These are phyloP conservation scores for Hymenotorrendiella dingleyae DNA, from an alignment of 2,329 filamentous ascomycete genomes.

Conservation along the genomic window DNA sequence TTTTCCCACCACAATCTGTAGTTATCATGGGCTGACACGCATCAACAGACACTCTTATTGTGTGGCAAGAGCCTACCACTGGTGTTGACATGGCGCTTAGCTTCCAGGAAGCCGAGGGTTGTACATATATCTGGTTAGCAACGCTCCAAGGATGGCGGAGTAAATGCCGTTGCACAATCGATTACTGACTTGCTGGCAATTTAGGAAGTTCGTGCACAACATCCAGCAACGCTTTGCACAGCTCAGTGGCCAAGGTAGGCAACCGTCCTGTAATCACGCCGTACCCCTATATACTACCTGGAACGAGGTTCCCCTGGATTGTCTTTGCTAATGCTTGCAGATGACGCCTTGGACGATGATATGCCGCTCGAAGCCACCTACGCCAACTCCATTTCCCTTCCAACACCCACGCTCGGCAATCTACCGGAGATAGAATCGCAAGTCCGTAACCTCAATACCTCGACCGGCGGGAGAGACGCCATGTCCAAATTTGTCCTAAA, in stretches of 20 bases:
- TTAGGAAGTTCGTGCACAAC: constrained; percentile 83
- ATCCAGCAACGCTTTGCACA: constrained; percentile 42
- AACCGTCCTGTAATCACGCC: background rate
- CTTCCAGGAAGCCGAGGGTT: constrained; percentile 96
- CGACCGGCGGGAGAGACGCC: constrained; percentile 72
- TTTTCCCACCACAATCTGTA: constrained; percentile 15
- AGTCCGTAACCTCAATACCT: constrained; percentile 73
- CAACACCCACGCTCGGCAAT: constrained; percentile 72
- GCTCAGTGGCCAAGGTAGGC: constrained; percentile 53
- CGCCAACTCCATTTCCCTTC: constrained; percentile 64
- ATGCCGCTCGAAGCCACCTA: constrained; percentile 61
- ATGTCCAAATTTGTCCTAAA: constrained; percentile 80
- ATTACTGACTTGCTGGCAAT: constrained; percentile 6
- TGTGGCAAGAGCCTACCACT: constrained; percentile 85
- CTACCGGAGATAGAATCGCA: constrained; percentile 77
- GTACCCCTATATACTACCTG: constrained; percentile 2
- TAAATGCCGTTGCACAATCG: background rate
- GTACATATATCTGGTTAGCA: constrained; percentile 79
- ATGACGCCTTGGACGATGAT: constrained; percentile 87
- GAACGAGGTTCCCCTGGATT: too few relatives aligned
- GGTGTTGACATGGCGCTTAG: constrained; percentile 95
- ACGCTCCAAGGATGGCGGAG: background rate
- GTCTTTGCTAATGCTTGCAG: constrained; percentile 35
- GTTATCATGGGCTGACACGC: constrained; percentile 21
- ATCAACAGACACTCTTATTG: constrained; percentile 79